Conservation (phyloP, 805 yeast genomes). For the Kodamaea jinghongensis region DNA sequence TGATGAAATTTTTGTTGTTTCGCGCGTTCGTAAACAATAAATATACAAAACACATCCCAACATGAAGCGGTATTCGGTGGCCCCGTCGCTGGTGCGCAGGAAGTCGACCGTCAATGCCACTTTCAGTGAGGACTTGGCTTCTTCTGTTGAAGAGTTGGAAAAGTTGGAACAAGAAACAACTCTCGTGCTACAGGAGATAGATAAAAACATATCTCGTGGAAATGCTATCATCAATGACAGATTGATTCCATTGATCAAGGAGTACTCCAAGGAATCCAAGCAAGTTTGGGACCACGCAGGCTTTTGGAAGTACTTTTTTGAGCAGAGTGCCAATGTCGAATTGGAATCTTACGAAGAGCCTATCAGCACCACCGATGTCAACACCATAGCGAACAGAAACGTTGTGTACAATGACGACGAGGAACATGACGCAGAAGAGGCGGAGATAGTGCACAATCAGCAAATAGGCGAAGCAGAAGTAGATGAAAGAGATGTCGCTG, state of each 20-base stretch:
- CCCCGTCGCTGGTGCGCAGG: conserved; percentile 32
- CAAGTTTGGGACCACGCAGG: conserved; percentile 63
- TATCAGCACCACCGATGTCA: conserved; percentile 19
- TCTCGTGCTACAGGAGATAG: conserved; percentile 72
- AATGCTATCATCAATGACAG: conserved; percentile 66
- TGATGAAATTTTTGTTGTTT: conserved; percentile 1
- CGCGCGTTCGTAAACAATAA: neutral
- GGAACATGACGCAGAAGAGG: conserved; percentile 12
- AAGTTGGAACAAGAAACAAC: conserved; percentile 78
- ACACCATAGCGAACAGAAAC: conserved; percentile 20
- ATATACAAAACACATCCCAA: neutral
- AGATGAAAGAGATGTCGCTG: no score
- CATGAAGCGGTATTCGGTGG: conserved; percentile 36
- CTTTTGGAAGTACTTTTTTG: conserved; percentile 79
- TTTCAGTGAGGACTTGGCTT: conserved; percentile 10
- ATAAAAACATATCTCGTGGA: conserved; percentile 65
- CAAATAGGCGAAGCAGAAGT: conserved; percentile 6
- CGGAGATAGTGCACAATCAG: no score
- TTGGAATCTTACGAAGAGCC: conserved; percentile 52
- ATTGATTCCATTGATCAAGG: conserved; percentile 64
- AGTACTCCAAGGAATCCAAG: conserved; percentile 56
- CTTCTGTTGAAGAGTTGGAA: conserved; percentile 43
- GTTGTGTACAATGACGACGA: conserved; percentile 17
- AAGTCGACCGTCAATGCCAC: conserved; percentile 23
- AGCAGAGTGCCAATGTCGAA: conserved; percentile 67